Base-by-base conservation (phyloP, 78 protist species). In the Dictyostelium capitatum region DNA sequence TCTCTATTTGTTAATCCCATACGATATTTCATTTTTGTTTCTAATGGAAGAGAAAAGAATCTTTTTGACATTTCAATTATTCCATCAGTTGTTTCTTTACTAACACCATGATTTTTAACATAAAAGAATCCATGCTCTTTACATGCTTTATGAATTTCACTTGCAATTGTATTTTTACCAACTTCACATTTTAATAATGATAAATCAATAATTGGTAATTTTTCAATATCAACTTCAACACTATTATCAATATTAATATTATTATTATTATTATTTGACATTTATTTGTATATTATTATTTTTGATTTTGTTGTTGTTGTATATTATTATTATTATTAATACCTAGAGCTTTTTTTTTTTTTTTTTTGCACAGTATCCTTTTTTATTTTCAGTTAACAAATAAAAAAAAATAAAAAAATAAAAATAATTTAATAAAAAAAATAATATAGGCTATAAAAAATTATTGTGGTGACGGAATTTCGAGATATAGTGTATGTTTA, bases 121-220 rank as follows among this genome's bases (percentile, higher is more conserved):
- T 83, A 83, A 25, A 83, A 83, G 59, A 83, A 83, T 41, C 91
- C 91, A 77, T 59, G 59, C 25, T 83, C 79, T 62, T 77, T 53
- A 83, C 91, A 83, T 19, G 91, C 91, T 30, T 65, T n/a, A 23
- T 77, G 48, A 25, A 83, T 77, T 83, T 83, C 84, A n/a, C 37
- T 20, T 1, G 91, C 79, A 57, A 83, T 59, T 41, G 30, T 50
- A 0, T 67, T 77, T 67, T 83, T 83, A 23, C 75, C 91, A 67
- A 15, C 1, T 23, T 83, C 67, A 48, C 46, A 8, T 3, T 54
- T 48, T 19, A 75, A 25, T 8, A 25, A 25, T 5, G 81, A 75
- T 23, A 75, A 48, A 72, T 72, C 53, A 20, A 72, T 72, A 20
- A 72, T 72, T 19, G 79, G 79, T 72, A 72, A 72, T 59, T 59